Conservation (phyloP, 192 early-diverging fungal species). For the Coemansia umbellata region DNA sequence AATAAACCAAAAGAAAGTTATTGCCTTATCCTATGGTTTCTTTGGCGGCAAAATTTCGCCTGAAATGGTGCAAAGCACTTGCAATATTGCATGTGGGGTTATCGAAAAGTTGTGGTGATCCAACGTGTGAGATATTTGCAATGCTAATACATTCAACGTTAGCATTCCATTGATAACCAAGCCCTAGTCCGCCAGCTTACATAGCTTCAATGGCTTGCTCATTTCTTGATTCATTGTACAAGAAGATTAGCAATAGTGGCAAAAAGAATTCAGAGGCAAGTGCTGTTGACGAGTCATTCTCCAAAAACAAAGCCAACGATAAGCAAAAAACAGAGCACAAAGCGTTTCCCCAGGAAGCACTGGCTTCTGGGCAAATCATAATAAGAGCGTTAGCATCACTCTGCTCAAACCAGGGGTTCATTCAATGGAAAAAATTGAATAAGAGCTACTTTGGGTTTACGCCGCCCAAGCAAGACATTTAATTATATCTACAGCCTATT, state of each 20-base stretch:
- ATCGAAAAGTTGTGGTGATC: slow-evolving; percentile 19
- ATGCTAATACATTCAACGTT: slow-evolving; percentile 15
- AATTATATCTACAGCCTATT: no score
- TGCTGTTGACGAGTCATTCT: no score
- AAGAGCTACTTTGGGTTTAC: slow-evolving; percentile 16
- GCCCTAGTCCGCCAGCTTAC: slow-evolving; percentile 2
- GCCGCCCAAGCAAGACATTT: neutral
- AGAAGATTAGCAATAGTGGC: no score
- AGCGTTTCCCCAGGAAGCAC: slow-evolving; percentile 3
- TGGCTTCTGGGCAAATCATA: slow-evolving; percentile 19
- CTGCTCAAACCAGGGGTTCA: slow-evolving; percentile 16
- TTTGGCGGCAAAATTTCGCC: slow-evolving; percentile 18
- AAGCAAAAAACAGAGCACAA: no score
- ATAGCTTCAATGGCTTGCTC: slow-evolving; percentile 18
- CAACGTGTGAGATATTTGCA: slow-evolving; percentile 8
- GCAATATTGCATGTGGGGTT: slow-evolving; percentile 4
- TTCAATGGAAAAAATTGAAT: slow-evolving; percentile 8
- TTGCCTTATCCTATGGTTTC: slow-evolving; percentile 29
- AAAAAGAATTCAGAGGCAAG: no score
- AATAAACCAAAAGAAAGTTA: slow-evolving; percentile 1
- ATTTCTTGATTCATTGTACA: slow-evolving; percentile 19
- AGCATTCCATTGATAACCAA: slow-evolving; percentile 12
- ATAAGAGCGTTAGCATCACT: slow-evolving; percentile 13
- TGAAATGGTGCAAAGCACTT: slow-evolving; percentile 16
- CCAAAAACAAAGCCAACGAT: no score